Percentiles rank a stretch among this genome's conserved stretches.
Evolutionary conservation across 2,329 filamentous ascomycete species (phyloP).

Genomic region (Aspergillus sp.): DNA sequence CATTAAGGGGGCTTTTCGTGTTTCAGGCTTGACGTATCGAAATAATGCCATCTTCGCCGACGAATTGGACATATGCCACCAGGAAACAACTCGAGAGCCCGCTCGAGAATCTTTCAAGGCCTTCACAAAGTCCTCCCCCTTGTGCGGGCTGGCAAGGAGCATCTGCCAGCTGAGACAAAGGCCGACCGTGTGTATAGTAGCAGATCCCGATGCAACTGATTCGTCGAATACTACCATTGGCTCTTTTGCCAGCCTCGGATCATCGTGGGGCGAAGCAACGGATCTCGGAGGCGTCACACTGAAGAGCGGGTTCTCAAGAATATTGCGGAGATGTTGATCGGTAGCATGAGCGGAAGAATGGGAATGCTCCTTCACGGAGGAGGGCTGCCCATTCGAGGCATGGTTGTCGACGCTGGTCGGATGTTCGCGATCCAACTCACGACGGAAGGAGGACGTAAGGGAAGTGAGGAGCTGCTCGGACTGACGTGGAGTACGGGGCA

Average conservation of each 20-base stretch:
- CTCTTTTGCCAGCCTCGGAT: constrained; percentile 32
- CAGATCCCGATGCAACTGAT: constrained; percentile 43
- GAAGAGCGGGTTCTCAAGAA: constrained; percentile 49
- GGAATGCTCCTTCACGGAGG: constrained; percentile 21
- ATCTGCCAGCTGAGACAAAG: constrained; percentile 41
- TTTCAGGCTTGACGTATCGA: constrained; percentile 16
- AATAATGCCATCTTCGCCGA: constrained; percentile 37
- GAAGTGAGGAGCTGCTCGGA: constrained; percentile 63
- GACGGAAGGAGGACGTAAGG: constrained; percentile 66
- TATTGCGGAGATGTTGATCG: constrained; percentile 43
- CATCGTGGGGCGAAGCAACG: constrained; percentile 20
- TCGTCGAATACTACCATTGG: constrained; percentile 45
- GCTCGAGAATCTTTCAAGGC: constrained; percentile 41
- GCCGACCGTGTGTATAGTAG: constrained; percentile 30
- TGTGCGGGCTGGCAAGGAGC: constrained; percentile 30
- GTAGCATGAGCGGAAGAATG: constrained; percentile 39
- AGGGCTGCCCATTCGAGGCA: constrained; percentile 1
- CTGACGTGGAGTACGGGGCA: constrained; percentile 60
- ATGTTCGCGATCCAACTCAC: constrained; percentile 65
- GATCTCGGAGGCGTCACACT: constrained; percentile 39
- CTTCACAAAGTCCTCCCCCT: constrained; percentile 25
- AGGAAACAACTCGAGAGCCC: constrained; percentile 41
- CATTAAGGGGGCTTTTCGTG: background rate
- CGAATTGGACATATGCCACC: constrained; percentile 46
- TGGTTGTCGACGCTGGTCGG: constrained; percentile 38